phyloP scores from a whole-genome alignment of 768 basidiomycete genomes.

The Macrolepiota albuminosa region DNA sequence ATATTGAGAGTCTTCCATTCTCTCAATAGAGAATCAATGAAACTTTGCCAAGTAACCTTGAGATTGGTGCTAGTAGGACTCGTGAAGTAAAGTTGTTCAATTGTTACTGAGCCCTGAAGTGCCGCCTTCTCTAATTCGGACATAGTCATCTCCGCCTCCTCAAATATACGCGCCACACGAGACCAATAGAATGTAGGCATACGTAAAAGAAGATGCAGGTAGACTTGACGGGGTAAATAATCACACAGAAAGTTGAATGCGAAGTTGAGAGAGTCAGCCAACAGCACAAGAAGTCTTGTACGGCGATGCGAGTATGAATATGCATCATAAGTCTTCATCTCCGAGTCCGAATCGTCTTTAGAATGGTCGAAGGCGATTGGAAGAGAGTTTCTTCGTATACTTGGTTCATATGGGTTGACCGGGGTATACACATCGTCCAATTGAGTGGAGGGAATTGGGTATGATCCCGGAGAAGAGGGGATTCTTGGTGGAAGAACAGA shows the following conservation, averaged over 20 bases:
- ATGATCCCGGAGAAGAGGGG: background rate
- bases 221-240: background rate
- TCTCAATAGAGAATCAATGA: constrained; percentile 20
- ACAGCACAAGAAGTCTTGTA: constrained; percentile 35
- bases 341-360: background rate
- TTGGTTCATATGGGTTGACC: constrained; percentile 13
- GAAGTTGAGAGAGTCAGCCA: constrained; percentile 34
- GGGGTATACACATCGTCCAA: constrained; percentile 5
- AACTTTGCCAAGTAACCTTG: constrained; percentile 32
- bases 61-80: constrained; percentile 36
- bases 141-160: constrained; percentile 70
- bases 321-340: background rate
- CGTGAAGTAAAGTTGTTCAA: constrained; percentile 22
- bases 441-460: background rate
- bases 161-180: constrained; percentile 71
- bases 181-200: constrained; percentile 47
- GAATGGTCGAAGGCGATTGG: background rate
- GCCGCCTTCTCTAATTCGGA: constrained; percentile 59
- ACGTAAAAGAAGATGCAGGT: constrained; percentile 39
- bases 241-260: background rate
- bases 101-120: constrained; percentile 32
- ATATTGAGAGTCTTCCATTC: constrained; percentile 23
- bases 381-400: background rate
- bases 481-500: no score
- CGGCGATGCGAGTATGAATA: background rate